Conservation (phyloP, 305 asterid species). For the Fraxinus floribunda region DNA sequence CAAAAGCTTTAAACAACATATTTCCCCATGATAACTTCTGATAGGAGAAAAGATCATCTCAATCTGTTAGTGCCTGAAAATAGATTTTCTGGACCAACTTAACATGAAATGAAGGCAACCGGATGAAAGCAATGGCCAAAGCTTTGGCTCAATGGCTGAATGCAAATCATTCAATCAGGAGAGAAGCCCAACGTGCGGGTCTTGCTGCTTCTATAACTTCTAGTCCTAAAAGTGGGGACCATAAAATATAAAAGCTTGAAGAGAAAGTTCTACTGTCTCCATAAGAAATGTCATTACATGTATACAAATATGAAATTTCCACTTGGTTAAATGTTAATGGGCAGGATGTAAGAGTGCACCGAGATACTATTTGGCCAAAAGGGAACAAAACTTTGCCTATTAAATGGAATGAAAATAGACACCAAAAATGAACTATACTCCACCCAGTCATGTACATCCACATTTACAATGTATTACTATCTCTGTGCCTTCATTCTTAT, state of each 20-base stretch:
- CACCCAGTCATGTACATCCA: neutral
- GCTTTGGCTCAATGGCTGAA: neutral
- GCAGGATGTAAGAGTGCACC: neutral
- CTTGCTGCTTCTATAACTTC: constrained; percentile 1
- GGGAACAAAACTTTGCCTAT: neutral
- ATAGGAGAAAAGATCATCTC: constrained; percentile 6
- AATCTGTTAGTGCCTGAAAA: neutral
- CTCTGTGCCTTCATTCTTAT: neutral
- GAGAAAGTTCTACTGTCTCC: neutral
- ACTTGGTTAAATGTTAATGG: neutral
- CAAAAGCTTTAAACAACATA: constrained; percentile 5
- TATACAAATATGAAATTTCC: neutral
- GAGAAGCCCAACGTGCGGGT: neutral
- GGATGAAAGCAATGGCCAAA: neutral
- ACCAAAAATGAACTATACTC: neutral
- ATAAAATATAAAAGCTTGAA: neutral
- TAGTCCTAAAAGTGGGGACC: neutral
- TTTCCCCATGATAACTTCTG: constrained; percentile 4
- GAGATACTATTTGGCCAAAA: neutral
- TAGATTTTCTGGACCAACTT: neutral
- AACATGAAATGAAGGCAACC: neutral
- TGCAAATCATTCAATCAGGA: neutral
- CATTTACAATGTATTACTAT: neutral
- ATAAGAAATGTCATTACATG: neutral
- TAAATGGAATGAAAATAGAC: neutral